Evolutionary conservation across 441 rosid species (phyloP), one percentile per base, ranked within the genome.

Genomic region (Adansonia rubrostipa): DNA sequence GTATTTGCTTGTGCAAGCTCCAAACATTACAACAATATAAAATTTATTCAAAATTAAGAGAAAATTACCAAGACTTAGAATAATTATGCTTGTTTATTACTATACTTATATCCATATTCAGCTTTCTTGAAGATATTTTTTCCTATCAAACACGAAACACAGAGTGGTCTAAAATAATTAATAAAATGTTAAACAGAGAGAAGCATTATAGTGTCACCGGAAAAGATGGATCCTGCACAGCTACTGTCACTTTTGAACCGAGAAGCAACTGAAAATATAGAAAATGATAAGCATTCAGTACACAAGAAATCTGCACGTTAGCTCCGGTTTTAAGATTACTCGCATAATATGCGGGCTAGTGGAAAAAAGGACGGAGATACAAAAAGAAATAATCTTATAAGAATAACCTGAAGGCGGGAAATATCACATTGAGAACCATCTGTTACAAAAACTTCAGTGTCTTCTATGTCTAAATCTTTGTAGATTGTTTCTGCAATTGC

Each of bases 391-490:
- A 19, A 50, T 50, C 20, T n/a, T 53, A 17, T 57, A 15, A 50
- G 33, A 15, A 40, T 28, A 24, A 93, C 97, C 94, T 89, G 94
- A 77, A 95, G 86, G 71, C 97, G 97, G 79, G 92, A 80, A 70
- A 95, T 89, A 82, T 95, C 95, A 75, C 97, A 89, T 61, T 93
- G 97, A 77, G 97, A 82, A 60, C 98, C 98, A 81, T 93, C 98
- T 56, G 98, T 93, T 68, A 95, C 84, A 80, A 95, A 93, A 79
- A 93, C 84, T 84, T 95, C 97, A 13, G 63, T 79, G 51, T 87
- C 88, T 74, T 83, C 90, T 36, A 93, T 81, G n/a, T 4, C 24
- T 11, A 85, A 56, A 72, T 89, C 86, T 81, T 78, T 83, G 82
- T 95, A 95, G 53, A 90, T 74, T 63, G 86, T 88, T 60, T 85